Evolutionary conservation across 2,329 filamentous ascomycete species (phyloP).

Genomic region (Paramyrothecium sp.): DNA sequence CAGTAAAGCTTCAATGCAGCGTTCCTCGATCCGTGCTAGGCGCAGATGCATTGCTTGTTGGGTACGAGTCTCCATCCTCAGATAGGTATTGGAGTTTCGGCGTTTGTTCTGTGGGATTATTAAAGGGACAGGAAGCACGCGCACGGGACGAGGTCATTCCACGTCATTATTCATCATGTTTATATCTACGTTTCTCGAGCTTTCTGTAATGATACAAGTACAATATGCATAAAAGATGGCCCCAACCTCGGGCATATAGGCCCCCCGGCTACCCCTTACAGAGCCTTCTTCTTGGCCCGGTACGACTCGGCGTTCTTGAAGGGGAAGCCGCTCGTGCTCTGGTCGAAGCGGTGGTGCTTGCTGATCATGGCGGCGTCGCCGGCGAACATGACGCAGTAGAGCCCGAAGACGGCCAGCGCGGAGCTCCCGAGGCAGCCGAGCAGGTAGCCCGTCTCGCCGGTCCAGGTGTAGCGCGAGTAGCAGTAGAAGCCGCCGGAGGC

Average conservation of each 20-base stretch:
- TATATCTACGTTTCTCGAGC: background rate
- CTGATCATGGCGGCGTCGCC: constrained; percentile 35
- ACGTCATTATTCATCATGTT: background rate
- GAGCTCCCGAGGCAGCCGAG: constrained; percentile 59
- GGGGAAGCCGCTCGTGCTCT: constrained; percentile 37
- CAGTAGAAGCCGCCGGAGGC: constrained; percentile 60
- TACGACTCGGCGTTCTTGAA: constrained; percentile 36
- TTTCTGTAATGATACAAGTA: background rate
- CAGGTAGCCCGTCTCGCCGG: constrained; percentile 55
- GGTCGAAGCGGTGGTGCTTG: constrained; percentile 33
- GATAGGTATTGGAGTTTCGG: background rate
- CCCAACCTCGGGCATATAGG: no score
- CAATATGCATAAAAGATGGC: no score
- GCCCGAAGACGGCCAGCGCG: constrained; percentile 55
- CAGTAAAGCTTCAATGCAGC: background rate
- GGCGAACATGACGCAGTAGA: constrained; percentile 33
- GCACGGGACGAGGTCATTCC: background rate
- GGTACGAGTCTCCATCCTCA: no score
- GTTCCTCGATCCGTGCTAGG: no score
- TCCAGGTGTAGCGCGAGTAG: constrained; percentile 64
- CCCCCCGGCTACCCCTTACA: constrained; percentile 12
- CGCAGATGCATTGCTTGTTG: no score
- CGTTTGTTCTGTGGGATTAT: background rate
- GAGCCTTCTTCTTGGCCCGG: constrained; percentile 34
- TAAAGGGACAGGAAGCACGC: background rate